These are phyloP conservation scores for Farysia itapuensis DNA, from an alignment of 1,284 basidiomycete genomes.

Conservation along the genomic window DNA sequence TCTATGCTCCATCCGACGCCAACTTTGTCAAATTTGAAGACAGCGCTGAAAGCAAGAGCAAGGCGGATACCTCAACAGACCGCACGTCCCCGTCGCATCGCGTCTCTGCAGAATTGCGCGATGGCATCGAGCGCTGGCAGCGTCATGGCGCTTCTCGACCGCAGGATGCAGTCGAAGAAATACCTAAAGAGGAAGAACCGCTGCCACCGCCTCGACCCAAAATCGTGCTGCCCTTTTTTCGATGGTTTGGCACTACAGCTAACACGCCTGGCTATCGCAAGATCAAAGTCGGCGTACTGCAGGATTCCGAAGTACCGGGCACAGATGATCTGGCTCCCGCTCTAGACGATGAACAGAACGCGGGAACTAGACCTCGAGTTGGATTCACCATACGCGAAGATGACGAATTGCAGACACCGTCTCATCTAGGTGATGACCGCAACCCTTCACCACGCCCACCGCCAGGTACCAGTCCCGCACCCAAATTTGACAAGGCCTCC, in stretches of 20 bases:
- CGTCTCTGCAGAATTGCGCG: slow-evolving; percentile 30
- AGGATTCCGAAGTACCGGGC: slow-evolving; percentile 33
- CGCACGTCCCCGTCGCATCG: slow-evolving; percentile 2
- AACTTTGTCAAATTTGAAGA: background rate
- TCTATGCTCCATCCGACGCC: slow-evolving; percentile 13
- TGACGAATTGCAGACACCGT: slow-evolving; percentile 16
- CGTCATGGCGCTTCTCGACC: slow-evolving; percentile 15
- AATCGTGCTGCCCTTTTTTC: slow-evolving; percentile 52
- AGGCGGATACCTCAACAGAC: slow-evolving; percentile 2
- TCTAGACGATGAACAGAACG: slow-evolving; percentile 6
- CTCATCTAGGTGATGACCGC: slow-evolving; percentile 17
- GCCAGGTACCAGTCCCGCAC: slow-evolving; percentile 8
- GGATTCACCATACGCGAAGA: slow-evolving; percentile 31
- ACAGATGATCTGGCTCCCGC: slow-evolving; percentile 24
- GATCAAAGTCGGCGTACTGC: slow-evolving; percentile 51
- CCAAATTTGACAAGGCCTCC: slow-evolving; percentile 19
- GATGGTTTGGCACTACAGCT: slow-evolving; percentile 53
- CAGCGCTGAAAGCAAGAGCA: background rate
- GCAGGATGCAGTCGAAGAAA: slow-evolving; percentile 9
- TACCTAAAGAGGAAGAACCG: slow-evolving; percentile 2
- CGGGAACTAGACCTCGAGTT: slow-evolving; percentile 4
- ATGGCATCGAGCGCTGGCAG: slow-evolving; percentile 38
- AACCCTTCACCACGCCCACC: slow-evolving; percentile 18
- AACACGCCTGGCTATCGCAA: slow-evolving; percentile 50
- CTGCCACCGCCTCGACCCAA: slow-evolving; percentile 22